A percentile compares a stretch with the other conserved stretches of the same genome.
These are phyloP conservation scores for Kickxella alabastrina DNA, from an alignment of 192 early-diverging fungal species.

Conservation along the genomic window DNA sequence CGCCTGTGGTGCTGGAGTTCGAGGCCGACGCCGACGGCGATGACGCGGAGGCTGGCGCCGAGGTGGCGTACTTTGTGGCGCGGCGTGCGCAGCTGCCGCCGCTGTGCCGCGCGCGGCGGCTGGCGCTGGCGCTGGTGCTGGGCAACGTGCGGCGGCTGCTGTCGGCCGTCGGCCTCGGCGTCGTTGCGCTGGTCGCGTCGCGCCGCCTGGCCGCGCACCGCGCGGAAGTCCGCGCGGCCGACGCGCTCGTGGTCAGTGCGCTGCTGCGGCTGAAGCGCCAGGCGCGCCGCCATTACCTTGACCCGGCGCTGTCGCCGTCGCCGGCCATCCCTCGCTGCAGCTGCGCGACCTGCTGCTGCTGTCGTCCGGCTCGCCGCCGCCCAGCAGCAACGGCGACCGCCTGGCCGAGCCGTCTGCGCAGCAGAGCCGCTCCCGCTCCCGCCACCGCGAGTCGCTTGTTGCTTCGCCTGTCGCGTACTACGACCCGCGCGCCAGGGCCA, in stretches of 20 bases:
- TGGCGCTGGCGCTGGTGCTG: constrained; percentile 17
- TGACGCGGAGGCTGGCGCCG: neutral
- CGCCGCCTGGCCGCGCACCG: constrained; percentile 30
- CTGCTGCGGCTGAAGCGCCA: constrained; percentile 52
- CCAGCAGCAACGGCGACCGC: constrained; percentile 1
- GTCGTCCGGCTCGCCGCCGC: constrained; percentile 15
- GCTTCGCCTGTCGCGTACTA: constrained; percentile 13
- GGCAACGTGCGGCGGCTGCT: constrained; percentile 25
- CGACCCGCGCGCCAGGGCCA: constrained; percentile 38
- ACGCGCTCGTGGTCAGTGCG: constrained; percentile 42
- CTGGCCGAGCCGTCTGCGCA: neutral
- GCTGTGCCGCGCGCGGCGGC: constrained; percentile 23
- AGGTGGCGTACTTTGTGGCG: constrained; percentile 32
- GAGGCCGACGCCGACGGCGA: constrained; percentile 18
- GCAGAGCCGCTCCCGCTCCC: too few species aligned
- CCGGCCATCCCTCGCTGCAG: constrained; percentile 52
- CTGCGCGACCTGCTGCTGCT: constrained; percentile 57
- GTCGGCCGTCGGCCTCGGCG: constrained; percentile 6
- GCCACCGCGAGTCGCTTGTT: neutral
- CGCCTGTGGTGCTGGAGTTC: constrained; percentile 19
- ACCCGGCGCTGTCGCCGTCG: constrained; percentile 55
- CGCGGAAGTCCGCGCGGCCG: constrained; percentile 39
- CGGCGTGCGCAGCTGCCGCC: constrained; percentile 14
- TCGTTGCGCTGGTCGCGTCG: constrained; percentile 19
- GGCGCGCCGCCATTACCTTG: constrained; percentile 51